Percentiles rank a stretch among this genome's conserved stretches.
These are phyloP conservation scores for Gymnopus androsaceus DNA, from an alignment of 1,284 basidiomycete genomes.

Conservation along the genomic window DNA sequence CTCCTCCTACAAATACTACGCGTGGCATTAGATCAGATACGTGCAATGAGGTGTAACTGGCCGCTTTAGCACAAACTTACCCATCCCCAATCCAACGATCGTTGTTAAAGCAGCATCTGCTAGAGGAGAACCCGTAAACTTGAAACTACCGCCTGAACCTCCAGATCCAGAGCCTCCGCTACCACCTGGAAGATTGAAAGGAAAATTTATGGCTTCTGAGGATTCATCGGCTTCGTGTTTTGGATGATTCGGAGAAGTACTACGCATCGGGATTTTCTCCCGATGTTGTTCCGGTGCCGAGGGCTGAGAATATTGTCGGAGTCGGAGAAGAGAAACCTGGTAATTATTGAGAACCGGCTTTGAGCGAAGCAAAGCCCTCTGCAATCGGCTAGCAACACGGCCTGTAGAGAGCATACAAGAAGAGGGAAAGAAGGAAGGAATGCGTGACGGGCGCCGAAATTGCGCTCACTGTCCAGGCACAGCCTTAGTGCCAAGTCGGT, in stretches of 20 bases:
- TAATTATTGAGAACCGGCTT: no score
- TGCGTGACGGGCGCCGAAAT: background rate
- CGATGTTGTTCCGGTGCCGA: background rate
- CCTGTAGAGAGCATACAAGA: background rate
- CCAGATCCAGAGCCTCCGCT: conserved; percentile 32
- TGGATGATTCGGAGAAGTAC: background rate
- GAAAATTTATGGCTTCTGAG: conserved; percentile 34
- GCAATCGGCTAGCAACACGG: conserved; percentile 6
- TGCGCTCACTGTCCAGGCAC: background rate
- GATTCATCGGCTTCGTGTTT: conserved; percentile 43
- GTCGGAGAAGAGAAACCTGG: background rate
- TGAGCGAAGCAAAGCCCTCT: background rate
- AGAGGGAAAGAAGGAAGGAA: background rate
- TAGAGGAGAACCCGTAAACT: conserved; percentile 43
- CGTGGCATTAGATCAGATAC: background rate
- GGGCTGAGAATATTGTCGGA: background rate
- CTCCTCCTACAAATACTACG: conserved; percentile 68
- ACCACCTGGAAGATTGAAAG: conserved; percentile 45
- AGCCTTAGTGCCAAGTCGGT: no score
- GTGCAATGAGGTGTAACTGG: background rate
- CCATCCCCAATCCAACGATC: conserved; percentile 60
- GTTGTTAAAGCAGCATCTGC: conserved; percentile 61
- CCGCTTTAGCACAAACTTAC: conserved; percentile 35
- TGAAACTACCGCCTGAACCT: conserved; percentile 32
- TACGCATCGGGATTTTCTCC: background rate